Conservation (phyloP, 2,329 filamentous ascomycete genomes). For the Phoma sp. region DNA sequence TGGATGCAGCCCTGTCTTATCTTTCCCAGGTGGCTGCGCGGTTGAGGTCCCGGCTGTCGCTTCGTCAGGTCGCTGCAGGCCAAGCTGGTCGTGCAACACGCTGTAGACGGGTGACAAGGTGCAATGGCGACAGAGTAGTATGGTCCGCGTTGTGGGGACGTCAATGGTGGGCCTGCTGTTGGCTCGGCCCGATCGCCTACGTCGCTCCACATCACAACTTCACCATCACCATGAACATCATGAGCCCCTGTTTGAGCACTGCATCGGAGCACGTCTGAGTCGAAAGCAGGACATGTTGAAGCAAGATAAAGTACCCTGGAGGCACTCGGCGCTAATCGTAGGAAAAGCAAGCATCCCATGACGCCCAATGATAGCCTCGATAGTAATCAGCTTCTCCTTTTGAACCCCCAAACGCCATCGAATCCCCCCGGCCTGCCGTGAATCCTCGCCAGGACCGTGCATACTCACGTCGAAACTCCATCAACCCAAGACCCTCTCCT, state of each 20-base stretch:
- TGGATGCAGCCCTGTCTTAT: conserved; percentile 24
- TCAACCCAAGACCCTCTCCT: not conserved
- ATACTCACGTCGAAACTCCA: not conserved
- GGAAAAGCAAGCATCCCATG: conserved; percentile 16
- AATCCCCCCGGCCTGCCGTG: not conserved
- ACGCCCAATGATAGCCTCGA: conserved; percentile 20
- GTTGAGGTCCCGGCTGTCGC: not conserved
- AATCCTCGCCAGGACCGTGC: not conserved
- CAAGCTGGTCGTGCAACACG: conserved; percentile 4
- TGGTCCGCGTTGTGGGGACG: conserved; percentile 15
- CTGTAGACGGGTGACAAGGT: not conserved
- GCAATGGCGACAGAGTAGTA: not conserved
- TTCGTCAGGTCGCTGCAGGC: conserved; percentile 9
- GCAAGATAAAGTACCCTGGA: not conserved
- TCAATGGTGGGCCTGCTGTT: conserved; percentile 8
- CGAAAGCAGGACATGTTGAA: not conserved
- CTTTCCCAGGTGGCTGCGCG: conserved; percentile 7
- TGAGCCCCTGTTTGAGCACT: not conserved
- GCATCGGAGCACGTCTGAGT: not conserved
- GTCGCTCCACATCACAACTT: not conserved
- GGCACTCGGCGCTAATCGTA: conserved; percentile 15
- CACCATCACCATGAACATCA: not conserved
- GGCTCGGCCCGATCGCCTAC: conserved; percentile 8
- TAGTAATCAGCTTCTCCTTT: conserved; percentile 16
- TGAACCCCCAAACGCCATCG: not conserved